Conservation (phyloP, 495 filamentous ascomycete genomes). For the Penicillium pancosmium region DNA sequence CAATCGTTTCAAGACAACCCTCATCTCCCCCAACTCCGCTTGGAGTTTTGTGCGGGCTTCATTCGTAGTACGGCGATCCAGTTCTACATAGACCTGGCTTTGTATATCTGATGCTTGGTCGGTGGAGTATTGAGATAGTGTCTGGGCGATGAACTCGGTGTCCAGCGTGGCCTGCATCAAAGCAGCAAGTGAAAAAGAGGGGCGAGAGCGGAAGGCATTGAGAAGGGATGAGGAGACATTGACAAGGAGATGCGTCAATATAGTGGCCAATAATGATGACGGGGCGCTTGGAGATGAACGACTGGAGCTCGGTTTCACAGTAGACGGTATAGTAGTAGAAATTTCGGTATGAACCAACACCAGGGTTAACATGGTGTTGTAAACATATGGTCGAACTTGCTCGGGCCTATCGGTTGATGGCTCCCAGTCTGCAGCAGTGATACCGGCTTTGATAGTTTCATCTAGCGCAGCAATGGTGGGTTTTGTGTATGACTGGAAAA, state of each 20-base stretch:
- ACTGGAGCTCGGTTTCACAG: slow-evolving; percentile 29
- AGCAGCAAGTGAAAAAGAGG: slow-evolving; percentile 70
- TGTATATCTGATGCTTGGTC: slow-evolving; percentile 78
- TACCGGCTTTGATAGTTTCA: slow-evolving; percentile 67
- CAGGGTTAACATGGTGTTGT: slow-evolving; percentile 76
- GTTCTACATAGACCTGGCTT: slow-evolving; percentile 83
- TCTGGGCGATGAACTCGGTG: slow-evolving; percentile 95
- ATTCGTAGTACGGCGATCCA: slow-evolving; percentile 84
- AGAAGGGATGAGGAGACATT: slow-evolving; percentile 71
- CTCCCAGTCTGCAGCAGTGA: slow-evolving; percentile 71
- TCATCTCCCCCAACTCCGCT: slow-evolving; percentile 86
- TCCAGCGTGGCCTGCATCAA: slow-evolving; percentile 97
- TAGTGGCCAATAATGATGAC: slow-evolving; percentile 61
- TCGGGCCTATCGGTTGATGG: slow-evolving; percentile 65
- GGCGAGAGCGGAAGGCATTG: slow-evolving; percentile 66
- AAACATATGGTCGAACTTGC: slow-evolving; percentile 84
- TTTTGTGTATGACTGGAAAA: slow-evolving; percentile 88
- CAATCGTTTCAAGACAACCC: slow-evolving; percentile 77
- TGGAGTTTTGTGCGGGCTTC: slow-evolving; percentile 78
- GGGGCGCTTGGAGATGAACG: slow-evolving; percentile 49
- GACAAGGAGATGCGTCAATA: slow-evolving; percentile 81
- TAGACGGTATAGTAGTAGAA: slow-evolving; percentile 66
- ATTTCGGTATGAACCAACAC: slow-evolving; percentile 93
- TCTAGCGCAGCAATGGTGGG: slow-evolving; percentile 66
- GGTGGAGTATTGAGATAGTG: slow-evolving; percentile 81